Conservation (phyloP, 2,329 filamentous ascomycete genomes). For the Apiospora hydei region DNA sequence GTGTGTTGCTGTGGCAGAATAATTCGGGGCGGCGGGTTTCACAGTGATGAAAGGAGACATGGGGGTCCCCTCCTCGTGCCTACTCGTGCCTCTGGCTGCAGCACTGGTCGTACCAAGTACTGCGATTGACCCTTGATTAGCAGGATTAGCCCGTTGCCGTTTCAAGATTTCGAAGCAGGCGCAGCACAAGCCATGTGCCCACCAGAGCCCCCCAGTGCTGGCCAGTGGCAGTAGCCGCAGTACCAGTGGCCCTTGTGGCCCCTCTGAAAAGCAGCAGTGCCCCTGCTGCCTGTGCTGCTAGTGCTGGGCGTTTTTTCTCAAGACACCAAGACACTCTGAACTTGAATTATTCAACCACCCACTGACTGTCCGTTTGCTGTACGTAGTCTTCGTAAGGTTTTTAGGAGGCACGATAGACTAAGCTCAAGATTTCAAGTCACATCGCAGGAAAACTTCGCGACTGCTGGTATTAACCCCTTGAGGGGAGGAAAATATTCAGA, state of each 20-base stretch:
- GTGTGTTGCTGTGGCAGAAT: conserved; percentile 5
- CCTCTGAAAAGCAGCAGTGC: background rate
- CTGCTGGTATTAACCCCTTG: background rate
- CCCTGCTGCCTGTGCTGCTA: conserved; percentile 1
- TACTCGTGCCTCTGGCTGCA: background rate
- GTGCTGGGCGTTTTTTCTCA: background rate
- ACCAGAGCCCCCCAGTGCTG: background rate
- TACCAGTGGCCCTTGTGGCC: background rate
- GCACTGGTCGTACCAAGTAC: background rate
- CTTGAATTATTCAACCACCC: background rate
- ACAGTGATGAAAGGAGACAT: conserved; percentile 18
- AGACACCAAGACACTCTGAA: background rate
- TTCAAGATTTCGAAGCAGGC: conserved; percentile 22
- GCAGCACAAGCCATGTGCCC: conserved; percentile 25
- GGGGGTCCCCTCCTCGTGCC: background rate
- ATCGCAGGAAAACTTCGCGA: background rate
- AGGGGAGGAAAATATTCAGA: background rate
- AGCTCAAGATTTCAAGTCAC: background rate
- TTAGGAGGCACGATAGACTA: background rate
- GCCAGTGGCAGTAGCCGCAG: no score
- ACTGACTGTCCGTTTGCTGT: background rate
- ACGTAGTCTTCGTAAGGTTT: background rate
- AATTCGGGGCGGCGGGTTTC: conserved; percentile 18
- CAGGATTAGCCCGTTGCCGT: background rate
- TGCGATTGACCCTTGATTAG: conserved; percentile 17